phyloP scores from a whole-genome alignment of 805 yeast species.

The Brettanomyces custersianus region DNA sequence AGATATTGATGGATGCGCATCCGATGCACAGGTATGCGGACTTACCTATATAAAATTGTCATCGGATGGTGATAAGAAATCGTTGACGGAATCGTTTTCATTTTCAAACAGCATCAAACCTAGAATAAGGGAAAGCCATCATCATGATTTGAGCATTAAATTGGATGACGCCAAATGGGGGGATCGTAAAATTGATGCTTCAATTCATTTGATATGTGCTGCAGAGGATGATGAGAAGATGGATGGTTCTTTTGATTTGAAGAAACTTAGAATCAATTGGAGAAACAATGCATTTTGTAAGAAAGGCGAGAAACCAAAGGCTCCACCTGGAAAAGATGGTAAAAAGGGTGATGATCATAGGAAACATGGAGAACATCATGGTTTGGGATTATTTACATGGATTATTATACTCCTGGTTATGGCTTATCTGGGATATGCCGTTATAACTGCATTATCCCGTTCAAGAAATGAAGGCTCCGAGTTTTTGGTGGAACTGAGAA shows the following conservation, averaged over 20 bases:
- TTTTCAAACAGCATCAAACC: slow-evolving; percentile 35
- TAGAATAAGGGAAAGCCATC: slow-evolving; percentile 21
- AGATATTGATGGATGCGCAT: slow-evolving; percentile 46
- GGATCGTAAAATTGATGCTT: slow-evolving; percentile 30
- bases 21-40: slow-evolving; percentile 74
- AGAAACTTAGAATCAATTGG: slow-evolving; percentile 19
- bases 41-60: slow-evolving; percentile 39
- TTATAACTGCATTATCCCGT: slow-evolving; percentile 70
- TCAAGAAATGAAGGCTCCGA: slow-evolving; percentile 59
- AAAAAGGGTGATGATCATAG: slow-evolving; percentile 27
- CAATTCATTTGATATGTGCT: slow-evolving; percentile 38
- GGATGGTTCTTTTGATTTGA: slow-evolving; percentile 29
- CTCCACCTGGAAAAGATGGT: slow-evolving; percentile 19
- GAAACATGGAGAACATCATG: slow-evolving; percentile 12
- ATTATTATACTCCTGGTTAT: slow-evolving; percentile 67
- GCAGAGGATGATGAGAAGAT: slow-evolving; percentile 21
- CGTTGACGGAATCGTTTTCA: slow-evolving; percentile 56
- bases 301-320: background rate
- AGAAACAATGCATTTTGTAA: slow-evolving; percentile 11
- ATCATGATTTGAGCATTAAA: slow-evolving; percentile 22
- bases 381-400: slow-evolving; percentile 82
- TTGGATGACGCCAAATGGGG: slow-evolving; percentile 69
- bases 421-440: slow-evolving; percentile 47
- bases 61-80: slow-evolving; percentile 31
- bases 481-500: slow-evolving; percentile 63